Conservation (phyloP, 345 rosid species). For the Linum tenue region DNA sequence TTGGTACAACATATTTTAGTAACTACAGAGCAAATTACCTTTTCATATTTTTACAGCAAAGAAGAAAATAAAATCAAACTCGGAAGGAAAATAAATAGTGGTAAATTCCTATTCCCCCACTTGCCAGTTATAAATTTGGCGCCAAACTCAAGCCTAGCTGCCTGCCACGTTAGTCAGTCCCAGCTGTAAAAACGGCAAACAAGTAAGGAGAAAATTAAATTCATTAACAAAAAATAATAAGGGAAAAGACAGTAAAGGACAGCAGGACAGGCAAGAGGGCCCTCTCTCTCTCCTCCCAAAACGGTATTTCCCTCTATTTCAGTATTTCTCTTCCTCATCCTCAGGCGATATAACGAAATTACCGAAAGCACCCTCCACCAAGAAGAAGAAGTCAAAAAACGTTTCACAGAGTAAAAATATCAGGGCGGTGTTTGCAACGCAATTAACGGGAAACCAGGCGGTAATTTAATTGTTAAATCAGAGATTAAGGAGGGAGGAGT, state of each 20-base stretch:
- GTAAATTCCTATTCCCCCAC: no score
- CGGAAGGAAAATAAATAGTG: no score
- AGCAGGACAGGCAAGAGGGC: no score
- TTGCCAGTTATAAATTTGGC: slow-evolving; percentile 8
- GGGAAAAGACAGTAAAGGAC: slow-evolving; percentile 16
- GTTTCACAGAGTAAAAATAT: no score
- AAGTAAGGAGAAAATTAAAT: background rate
- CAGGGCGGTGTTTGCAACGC: background rate
- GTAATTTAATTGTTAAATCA: background rate
- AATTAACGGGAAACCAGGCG: slow-evolving; percentile 12
- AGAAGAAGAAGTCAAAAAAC: background rate
- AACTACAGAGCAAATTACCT: no score
- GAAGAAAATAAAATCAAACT: background rate
- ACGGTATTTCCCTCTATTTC: no score
- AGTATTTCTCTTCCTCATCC: no score
- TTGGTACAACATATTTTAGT: no score
- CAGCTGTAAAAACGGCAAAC: slow-evolving; percentile 15
- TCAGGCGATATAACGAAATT: slow-evolving; percentile 6
- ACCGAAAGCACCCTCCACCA: slow-evolving; percentile 10
- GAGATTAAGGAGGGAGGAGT: no score
- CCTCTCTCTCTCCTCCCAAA: no score
- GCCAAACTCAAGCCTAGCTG: slow-evolving; percentile 18
- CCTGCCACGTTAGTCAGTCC: slow-evolving; percentile 24
- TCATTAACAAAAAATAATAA: background rate
- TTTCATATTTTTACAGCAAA: background rate